Base-by-base conservation (phyloP, 2,329 filamentous ascomycete genomes). In the Zalaria obscura region DNA sequence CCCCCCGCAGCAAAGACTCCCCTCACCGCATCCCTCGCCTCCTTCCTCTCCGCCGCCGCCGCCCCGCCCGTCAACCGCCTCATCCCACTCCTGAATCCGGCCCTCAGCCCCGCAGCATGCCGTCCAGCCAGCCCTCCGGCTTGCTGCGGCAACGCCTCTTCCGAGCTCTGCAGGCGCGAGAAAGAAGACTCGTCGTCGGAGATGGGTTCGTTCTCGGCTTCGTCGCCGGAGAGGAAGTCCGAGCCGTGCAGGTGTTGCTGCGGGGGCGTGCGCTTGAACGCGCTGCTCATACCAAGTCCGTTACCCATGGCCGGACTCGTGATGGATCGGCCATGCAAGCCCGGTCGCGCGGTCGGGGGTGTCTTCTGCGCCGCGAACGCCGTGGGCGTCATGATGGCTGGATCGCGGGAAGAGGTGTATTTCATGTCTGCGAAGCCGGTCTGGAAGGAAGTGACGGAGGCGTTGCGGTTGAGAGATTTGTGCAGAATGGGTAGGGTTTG, bases 401-500 rank as follows among this genome's bases (percentile, higher is more conserved):
- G 70, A 42, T 73, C 67, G 31, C 70, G 67, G 36, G 63, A 63
- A 4, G 76, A 72, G 1, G 40, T 41, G 25, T 80, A 66, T 27
- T 74, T 69, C 37, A 68, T 70, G 53, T 95, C 89, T 1, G 79
- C 75, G 52, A 95, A 89, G 4, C 85, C 85, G 53, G 88, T 93
- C 51, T 94, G 86, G 59, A 96, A 91, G 0, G 80, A 83, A 0
- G 75, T 73, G 1, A 78, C 75, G 39, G 76, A 83, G 32, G 81
- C 80, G 48, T 78, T 89, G 7, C 84, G 55, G 25, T 71, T 75
- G 25, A 83, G 69, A 0, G 86, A 91, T 55, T 91, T 84, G 52
- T 91, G 83, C 4, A 95, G 65, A 40, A 95, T 93, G 0, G 89
- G 89, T 7, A 91, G 70, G 5, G 91, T 93, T 56, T 93, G 85